Conservation (phyloP, 1,139 yeast species). For the Debaryomyces subglobosus region DNA sequence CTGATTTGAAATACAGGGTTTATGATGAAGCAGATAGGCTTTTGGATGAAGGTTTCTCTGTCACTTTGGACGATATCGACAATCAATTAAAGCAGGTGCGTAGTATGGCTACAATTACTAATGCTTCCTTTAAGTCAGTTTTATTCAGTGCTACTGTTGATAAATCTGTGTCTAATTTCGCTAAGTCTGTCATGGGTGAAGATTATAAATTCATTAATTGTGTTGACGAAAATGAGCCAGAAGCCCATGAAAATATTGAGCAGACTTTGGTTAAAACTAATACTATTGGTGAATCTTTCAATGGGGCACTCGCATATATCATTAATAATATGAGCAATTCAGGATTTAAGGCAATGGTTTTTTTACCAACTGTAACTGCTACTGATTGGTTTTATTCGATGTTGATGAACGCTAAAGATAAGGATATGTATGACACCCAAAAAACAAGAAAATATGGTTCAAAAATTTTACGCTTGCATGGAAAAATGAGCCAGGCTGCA, state of each 20-base stretch:
- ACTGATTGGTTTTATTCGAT: slow-evolving; percentile 50
- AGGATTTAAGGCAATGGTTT: slow-evolving; percentile 76
- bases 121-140: slow-evolving; percentile 55
- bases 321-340: slow-evolving; percentile 28
- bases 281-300: slow-evolving; percentile 51
- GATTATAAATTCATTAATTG: slow-evolving; percentile 74
- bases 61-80: slow-evolving; percentile 60
- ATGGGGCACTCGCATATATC: slow-evolving; percentile 56
- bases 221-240: slow-evolving; percentile 72
- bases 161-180: slow-evolving; percentile 64
- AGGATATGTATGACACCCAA: slow-evolving; percentile 15
- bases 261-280: slow-evolving; percentile 62
- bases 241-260: slow-evolving; percentile 76
- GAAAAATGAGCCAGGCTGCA: slow-evolving; percentile 66
- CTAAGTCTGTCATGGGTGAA: slow-evolving; percentile 64
- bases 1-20: slow-evolving; percentile 61
- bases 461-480: slow-evolving; percentile 55
- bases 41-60: slow-evolving; percentile 75
- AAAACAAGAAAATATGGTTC: slow-evolving; percentile 13
- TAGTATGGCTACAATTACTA: slow-evolving; percentile 16
- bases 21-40: slow-evolving; percentile 90
- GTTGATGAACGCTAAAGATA: slow-evolving; percentile 18
- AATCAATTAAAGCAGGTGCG: slow-evolving; percentile 47
- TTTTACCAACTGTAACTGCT: slow-evolving; percentile 75
- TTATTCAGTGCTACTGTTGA: slow-evolving; percentile 90